Percentiles rank a stretch among this genome's conserved stretches.
These are phyloP conservation scores for Rhizopogon vesiculosus DNA, from an alignment of 768 basidiomycete genomes.

Conservation along the genomic window DNA sequence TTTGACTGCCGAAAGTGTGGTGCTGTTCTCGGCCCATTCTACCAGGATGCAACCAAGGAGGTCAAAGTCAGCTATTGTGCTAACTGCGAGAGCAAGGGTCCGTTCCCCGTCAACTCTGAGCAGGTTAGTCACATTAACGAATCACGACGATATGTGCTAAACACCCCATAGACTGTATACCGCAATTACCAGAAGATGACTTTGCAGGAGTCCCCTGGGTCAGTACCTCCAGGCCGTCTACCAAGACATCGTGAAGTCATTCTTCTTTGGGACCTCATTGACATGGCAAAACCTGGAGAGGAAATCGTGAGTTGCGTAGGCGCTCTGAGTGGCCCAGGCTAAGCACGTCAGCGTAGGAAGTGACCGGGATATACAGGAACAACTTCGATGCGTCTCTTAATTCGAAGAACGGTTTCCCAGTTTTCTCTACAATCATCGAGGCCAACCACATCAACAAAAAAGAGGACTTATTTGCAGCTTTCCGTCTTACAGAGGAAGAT, in stretches of 20 bases:
- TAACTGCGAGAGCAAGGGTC: constrained; percentile 91
- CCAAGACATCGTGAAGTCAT: constrained; percentile 97
- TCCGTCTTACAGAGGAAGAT: constrained; percentile 95
- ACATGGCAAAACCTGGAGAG: constrained; percentile 96
- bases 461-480: constrained; percentile 98
- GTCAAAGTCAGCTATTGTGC: constrained; percentile 92
- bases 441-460: constrained; percentile 99
- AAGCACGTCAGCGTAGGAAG: constrained; percentile 55
- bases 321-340: constrained; percentile 2
- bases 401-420: constrained; percentile 98
- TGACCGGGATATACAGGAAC: constrained; percentile 97
- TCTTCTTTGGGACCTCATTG: constrained; percentile 96
- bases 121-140: constrained; percentile 50
- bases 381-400: constrained; percentile 99
- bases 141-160: not conserved
- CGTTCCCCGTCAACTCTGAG: constrained; percentile 95
- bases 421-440: constrained; percentile 97
- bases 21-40: constrained; percentile 93
- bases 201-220: constrained; percentile 95
- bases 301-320: constrained; percentile 69
- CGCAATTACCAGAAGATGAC: constrained; percentile 99
- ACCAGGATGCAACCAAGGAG: constrained; percentile 94
- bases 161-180: constrained; percentile 77
- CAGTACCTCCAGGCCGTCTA: constrained; percentile 94
- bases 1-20: constrained; percentile 97